A percentile compares a stretch with the other conserved stretches of the same genome.
Conservation (phyloP, 345 rosid species). For the Corymbia maculata region DNA sequence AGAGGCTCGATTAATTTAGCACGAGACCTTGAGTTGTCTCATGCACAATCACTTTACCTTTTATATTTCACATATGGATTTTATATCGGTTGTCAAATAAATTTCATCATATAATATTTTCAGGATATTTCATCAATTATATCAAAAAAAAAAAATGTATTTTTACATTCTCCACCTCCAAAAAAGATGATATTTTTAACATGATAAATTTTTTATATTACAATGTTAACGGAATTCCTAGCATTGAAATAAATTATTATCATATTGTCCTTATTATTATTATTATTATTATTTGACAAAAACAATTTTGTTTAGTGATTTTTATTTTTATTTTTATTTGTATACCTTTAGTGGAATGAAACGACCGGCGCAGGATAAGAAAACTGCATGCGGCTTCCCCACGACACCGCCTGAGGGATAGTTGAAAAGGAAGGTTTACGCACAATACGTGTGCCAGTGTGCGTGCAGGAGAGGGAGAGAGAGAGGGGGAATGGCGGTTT, state of each 20-base stretch:
- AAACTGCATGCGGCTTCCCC: background rate
- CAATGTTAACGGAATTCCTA: accelerated
- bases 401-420: background rate
- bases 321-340: too few relatives aligned
- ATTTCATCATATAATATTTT: background rate
- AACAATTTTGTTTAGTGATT: too few relatives aligned
- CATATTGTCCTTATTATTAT: too few relatives aligned
- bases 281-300: too few relatives aligned
- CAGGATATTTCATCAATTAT: accelerated
- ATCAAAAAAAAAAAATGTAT: background rate
- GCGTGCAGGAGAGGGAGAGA: background rate
- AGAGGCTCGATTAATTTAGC: background rate
- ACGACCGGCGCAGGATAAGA: background rate
- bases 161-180: accelerated
- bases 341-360: background rate
- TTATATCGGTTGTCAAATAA: accelerated
- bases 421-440: background rate
- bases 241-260: background rate
- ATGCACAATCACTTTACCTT: background rate
- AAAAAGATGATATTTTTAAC: too few relatives aligned
- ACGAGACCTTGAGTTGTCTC: too few relatives aligned
- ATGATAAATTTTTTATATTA: background rate
- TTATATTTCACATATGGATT: too few relatives aligned
- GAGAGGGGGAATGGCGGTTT: background rate
- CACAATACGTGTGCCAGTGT: background rate